Evolutionary conservation across 805 yeast genomes (phyloP).

Genomic region (Saccharomycopsis lassenensis): DNA sequence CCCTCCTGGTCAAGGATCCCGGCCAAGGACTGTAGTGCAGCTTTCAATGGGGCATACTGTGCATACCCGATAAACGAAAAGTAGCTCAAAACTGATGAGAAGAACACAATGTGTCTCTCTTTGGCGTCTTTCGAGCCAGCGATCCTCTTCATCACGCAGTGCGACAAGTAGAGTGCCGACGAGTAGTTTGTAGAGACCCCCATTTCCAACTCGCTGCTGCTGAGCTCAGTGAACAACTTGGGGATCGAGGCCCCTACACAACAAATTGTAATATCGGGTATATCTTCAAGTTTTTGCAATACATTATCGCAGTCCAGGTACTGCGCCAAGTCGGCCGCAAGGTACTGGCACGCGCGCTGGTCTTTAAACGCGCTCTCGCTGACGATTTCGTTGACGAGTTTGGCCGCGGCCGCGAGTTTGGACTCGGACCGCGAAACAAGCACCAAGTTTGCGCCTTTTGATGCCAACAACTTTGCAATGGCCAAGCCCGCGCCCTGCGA

Average conservation of each 20-base stretch:
- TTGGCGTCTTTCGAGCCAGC: slow-evolving; percentile 19
- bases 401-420: slow-evolving; percentile 42
- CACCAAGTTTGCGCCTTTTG: slow-evolving; percentile 44
- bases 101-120: slow-evolving; percentile 44
- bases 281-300: slow-evolving; percentile 27
- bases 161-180: slow-evolving; percentile 63
- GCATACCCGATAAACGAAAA: slow-evolving; percentile 87
- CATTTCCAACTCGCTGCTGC: slow-evolving; percentile 41
- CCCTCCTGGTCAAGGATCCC: slow-evolving; percentile 77
- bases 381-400: slow-evolving; percentile 30
- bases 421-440: slow-evolving; percentile 68
- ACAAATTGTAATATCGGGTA: slow-evolving; percentile 67
- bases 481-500: slow-evolving; percentile 90
- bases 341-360: too few species aligned
- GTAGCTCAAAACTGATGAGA: slow-evolving; percentile 70
- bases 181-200: slow-evolving; percentile 65
- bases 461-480: slow-evolving; percentile 48
- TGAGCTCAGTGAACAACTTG: slow-evolving; percentile 60
- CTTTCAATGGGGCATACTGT: slow-evolving; percentile 83
- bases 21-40: slow-evolving; percentile 67
- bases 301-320: slow-evolving; percentile 39
- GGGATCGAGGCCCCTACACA: slow-evolving; percentile 87
- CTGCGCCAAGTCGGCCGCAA: slow-evolving; percentile 54
- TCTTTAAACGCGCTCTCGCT: too few species aligned
- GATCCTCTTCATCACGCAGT: slow-evolving; percentile 41